phyloP scores from a whole-genome alignment of 495 filamentous ascomycete species.

The Podospora anserina region DNA sequence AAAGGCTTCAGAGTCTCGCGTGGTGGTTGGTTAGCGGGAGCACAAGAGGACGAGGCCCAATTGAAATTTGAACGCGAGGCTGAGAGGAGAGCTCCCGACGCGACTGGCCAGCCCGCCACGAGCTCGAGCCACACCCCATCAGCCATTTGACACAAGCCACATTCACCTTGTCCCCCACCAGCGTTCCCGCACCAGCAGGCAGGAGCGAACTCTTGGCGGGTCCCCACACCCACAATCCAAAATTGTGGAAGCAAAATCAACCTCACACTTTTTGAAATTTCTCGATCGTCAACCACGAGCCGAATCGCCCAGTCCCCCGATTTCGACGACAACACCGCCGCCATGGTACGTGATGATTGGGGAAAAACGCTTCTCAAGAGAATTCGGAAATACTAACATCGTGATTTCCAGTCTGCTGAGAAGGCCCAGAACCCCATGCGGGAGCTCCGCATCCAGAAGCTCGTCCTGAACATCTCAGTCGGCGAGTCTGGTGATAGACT shows the following conservation, averaged over 20 bases:
- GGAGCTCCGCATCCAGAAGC: slow-evolving; percentile 99
- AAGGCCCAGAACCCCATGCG: slow-evolving; percentile 97
- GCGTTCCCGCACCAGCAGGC: slow-evolving; percentile 6
- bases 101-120: slow-evolving; percentile 24
- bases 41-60: slow-evolving; percentile 10
- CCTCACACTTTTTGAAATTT: slow-evolving; percentile 24
- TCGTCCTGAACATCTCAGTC: slow-evolving; percentile 99
- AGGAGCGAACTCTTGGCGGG: slow-evolving; percentile 11
- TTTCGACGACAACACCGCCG: slow-evolving; percentile 29
- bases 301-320: slow-evolving; percentile 22
- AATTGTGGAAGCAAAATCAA: slow-evolving; percentile 28
- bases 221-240: slow-evolving; percentile 34
- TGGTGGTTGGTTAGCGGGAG: slow-evolving; percentile 32
- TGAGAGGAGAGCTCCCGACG: slow-evolving; percentile 23
- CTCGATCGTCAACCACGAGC: slow-evolving; percentile 16
- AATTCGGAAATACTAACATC: slow-evolving; percentile 30
- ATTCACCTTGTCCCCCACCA: slow-evolving; percentile 30
- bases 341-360: slow-evolving; percentile 25
- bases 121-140: neutral
- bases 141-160: slow-evolving; percentile 22
- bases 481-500: slow-evolving; percentile 99
- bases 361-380: neutral
- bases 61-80: slow-evolving; percentile 34
- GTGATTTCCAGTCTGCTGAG: slow-evolving; percentile 46
- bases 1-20: slow-evolving; percentile 35